Evolutionary conservation across 805 yeast genomes (phyloP), one percentile per base, ranked within the genome.

Genomic region (Yarrowia sp.): DNA sequence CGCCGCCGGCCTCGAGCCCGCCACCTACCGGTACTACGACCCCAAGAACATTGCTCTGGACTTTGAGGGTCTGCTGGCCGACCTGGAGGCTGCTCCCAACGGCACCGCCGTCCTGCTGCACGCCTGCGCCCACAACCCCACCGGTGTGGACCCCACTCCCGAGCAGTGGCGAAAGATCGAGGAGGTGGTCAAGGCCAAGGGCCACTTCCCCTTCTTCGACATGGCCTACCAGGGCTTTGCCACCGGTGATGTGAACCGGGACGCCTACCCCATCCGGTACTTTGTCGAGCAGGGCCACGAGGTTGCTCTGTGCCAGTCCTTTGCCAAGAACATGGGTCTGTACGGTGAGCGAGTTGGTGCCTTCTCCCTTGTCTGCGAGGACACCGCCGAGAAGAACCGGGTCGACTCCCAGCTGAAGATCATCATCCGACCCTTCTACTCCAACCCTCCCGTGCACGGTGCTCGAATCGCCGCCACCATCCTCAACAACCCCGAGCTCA

Each of bases 141-240:
- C 98, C 26, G 99, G 98, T 50, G 86, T 94, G 73, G 99, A 94
- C 78, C 98, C 98, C 69, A 86, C 90, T 2, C 81, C 82, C 70
- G 89, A 85, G 65, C 90, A 94, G 80, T 94, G 99, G 99, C 78
- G 78, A 56, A 74, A 82, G 75, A 88, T 95, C 67, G 82, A 91
- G 56, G 82, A 84, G 53, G 89, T 87, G 35, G 80, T 91, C 71
- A 84, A 86, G 72, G 76, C 79, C 70, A 83, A 85, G 69, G 80
- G 85, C 67, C 97, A 92, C 79, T 84, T 94, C 74, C 91, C 92
- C 7, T 80, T 94, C 71, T 93, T 95, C 76, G 99, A 94, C 80
- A 87, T 92, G 71, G 98, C 98, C 26, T 94, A 95, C 83, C 98
- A 94, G 82, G 99, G 99, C 5, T 94, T 94, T 77, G 97, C 98